phyloP scores from a whole-genome alignment of 768 basidiomycete genomes.

The Mrakia gelida region DNA sequence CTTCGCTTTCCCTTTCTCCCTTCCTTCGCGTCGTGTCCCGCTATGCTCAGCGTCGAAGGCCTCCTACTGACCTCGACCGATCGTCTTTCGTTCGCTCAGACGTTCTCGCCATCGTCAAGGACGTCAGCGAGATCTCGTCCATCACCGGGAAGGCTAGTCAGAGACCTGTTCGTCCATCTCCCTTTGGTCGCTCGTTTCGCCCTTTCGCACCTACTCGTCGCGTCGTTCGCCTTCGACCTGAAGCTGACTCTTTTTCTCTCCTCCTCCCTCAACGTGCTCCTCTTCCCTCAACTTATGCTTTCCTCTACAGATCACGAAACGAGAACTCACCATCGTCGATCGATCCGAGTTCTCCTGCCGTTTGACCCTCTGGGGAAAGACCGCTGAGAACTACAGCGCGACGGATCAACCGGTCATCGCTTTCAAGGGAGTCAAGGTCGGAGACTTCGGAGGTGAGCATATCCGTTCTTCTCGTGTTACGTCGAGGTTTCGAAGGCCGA shows the following conservation, averaged over 20 bases:
- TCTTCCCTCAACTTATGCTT: background rate
- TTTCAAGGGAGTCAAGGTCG: conserved; percentile 88
- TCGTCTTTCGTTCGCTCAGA: conserved; percentile 51
- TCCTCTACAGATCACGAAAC: conserved; percentile 65
- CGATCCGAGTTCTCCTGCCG: conserved; percentile 70
- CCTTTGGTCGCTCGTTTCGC: background rate
- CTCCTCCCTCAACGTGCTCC: background rate
- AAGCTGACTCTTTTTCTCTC: background rate
- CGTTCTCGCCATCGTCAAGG: conserved; percentile 80
- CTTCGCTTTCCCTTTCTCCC: background rate
- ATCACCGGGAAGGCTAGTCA: conserved; percentile 71
- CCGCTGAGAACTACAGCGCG: conserved; percentile 37
- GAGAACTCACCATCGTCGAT: conserved; percentile 85
- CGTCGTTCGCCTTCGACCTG: background rate
- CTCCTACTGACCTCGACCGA: background rate
- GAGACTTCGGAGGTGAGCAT: conserved; percentile 73
- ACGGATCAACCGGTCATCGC: conserved; percentile 70
- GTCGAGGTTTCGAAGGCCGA: background rate
- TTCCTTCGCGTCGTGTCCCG: background rate
- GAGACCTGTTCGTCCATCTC: conserved; percentile 54
- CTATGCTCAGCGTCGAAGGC: too few species aligned
- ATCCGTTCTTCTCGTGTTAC: background rate
- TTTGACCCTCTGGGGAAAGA: conserved; percentile 89
- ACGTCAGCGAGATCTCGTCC: conserved; percentile 62
- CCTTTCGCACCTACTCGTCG: background rate